Conservation (phyloP, 2,329 filamentous ascomycete genomes). For the Blastomyces silverae region DNA sequence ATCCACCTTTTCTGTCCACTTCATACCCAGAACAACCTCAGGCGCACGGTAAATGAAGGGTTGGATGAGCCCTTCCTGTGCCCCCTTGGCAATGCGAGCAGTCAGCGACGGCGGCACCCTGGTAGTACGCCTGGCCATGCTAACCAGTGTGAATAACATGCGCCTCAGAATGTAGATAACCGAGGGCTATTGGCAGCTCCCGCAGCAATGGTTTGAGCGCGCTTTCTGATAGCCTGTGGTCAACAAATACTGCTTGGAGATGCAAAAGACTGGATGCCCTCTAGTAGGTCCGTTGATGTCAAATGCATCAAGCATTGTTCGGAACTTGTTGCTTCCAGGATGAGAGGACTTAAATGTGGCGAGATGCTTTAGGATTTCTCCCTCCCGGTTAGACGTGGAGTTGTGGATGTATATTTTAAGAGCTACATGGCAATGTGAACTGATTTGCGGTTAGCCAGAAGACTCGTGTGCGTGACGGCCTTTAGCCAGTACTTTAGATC, state of each 20-base stretch:
- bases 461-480: not conserved
- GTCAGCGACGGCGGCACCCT: slow-evolving; percentile 13
- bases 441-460: too few species aligned
- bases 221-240: slow-evolving; percentile 7
- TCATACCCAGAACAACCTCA: slow-evolving; percentile 27
- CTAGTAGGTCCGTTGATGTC: not conserved
- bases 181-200: slow-evolving; percentile 14
- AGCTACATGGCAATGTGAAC: slow-evolving; percentile 1
- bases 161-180: slow-evolving; percentile 14
- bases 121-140: not conserved
- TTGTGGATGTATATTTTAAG: slow-evolving; percentile 16
- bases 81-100: slow-evolving; percentile 26
- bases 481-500: slow-evolving; percentile 7
- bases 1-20: slow-evolving; percentile 29
- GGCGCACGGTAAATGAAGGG: slow-evolving; percentile 28
- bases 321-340: slow-evolving; percentile 12
- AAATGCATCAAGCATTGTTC: slow-evolving; percentile 17
- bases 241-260: slow-evolving; percentile 12
- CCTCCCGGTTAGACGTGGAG: not conserved
- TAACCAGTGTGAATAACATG: slow-evolving; percentile 19
- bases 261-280: slow-evolving; percentile 13
- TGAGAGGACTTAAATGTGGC: slow-evolving; percentile 9
- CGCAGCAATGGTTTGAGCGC: slow-evolving; percentile 14
- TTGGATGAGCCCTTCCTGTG: slow-evolving; percentile 40
- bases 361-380: slow-evolving; percentile 13